Evolutionary conservation across 345 rosid genomes (phyloP), one percentile per base, ranked within the genome.

Genomic region (Pugionium cornutum): DNA sequence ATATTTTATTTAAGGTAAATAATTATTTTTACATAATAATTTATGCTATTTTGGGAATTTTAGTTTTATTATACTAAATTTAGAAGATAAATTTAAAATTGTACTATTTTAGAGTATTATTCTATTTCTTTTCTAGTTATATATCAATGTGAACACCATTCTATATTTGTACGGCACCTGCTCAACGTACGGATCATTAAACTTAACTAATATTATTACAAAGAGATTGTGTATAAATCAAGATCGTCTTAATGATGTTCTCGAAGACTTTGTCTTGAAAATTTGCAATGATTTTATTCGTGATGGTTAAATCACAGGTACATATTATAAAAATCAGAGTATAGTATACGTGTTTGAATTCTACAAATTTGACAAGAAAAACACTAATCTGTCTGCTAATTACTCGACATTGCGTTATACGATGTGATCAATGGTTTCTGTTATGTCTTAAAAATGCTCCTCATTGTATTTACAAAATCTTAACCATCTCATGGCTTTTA

Each of bases 241-340:
- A 55, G 42, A 58, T 39, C 65, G 28, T 68, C 27, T 49, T 9
- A 58, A 0, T 68, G 29, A 6, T 49, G 51, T 25, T 68, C 43
- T 68, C 56, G 43, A 68, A 52, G 60, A 29, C 36, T 34, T 69
- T 59, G 73, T 69, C 67, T 67, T 42, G 60, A 46, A 69, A 51
- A 18, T 51, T 59, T 28, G n/a, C 34, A 69, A 18, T 11, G 10
- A 41, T 59, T 41, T 33, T 26, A 59, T 49, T n/a, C 66, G 31
- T 50, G 41, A 40, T 59, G 50, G 52, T 58, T 68, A 50, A 50
- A 18, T 28, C 67, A 60, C 59, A 50, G 36, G 53, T 51, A 58
- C 43, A 42, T 42, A 68, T 49, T 43, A 41, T 34, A 61, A 53
- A 9, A 28, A 62, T 45, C 48, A 36, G 44, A 69, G 37, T 27